These are phyloP conservation scores for Magnaporthales sp. DNA, from an alignment of 2,329 filamentous ascomycete genomes.

Conservation along the genomic window DNA sequence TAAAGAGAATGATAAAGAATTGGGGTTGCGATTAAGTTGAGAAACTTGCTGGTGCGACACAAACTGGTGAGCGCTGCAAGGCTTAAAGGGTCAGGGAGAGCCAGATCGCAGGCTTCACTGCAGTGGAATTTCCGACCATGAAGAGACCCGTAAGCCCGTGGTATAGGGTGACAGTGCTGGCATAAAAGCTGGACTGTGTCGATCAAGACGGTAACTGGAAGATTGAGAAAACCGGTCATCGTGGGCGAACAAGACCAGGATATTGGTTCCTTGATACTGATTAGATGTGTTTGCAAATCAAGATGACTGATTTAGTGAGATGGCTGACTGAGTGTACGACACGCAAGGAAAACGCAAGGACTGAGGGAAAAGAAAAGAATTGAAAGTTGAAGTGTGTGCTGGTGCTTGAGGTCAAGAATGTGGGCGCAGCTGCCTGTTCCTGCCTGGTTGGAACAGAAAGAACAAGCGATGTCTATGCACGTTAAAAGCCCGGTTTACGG, in stretches of 20 bases:
- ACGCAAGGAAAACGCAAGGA: neutral
- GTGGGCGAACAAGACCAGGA: neutral
- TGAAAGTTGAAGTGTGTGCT: neutral
- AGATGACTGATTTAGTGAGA: no score
- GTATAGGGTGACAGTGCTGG: neutral
- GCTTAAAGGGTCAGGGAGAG: neutral
- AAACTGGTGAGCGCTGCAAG: neutral
- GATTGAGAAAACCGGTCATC: neutral
- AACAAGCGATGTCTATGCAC: neutral
- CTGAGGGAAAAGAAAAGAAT: neutral
- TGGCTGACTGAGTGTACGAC: neutral
- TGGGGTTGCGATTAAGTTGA: neutral
- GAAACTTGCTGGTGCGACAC: neutral
- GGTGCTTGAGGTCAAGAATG: neutral
- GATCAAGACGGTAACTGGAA: neutral
- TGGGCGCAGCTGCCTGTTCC: neutral
- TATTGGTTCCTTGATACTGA: neutral
- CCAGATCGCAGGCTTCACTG: neutral
- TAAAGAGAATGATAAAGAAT: neutral
- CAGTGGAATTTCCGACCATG: neutral
- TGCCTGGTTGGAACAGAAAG: neutral
- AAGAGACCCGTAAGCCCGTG: neutral
- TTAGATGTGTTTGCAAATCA: neutral
- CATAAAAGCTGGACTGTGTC: neutral
- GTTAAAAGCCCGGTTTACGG: neutral